Conservation (phyloP, 352 stramenopile species). For the Globisporangium mamillatum region DNA sequence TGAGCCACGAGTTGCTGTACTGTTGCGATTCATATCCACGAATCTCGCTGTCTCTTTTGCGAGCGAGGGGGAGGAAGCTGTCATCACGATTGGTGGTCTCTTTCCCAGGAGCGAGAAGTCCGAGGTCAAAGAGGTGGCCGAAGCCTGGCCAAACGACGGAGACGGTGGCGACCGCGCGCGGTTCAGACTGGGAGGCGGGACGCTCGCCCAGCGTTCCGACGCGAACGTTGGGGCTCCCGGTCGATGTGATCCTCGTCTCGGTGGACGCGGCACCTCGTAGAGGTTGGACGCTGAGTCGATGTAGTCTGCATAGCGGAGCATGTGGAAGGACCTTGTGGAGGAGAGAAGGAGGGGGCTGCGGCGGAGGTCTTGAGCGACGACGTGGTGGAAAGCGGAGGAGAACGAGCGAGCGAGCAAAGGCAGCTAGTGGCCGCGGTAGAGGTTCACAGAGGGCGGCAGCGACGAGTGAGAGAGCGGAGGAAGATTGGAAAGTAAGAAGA, state of each 20-base stretch:
- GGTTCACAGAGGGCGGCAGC: too few relatives aligned
- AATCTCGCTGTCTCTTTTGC: background rate
- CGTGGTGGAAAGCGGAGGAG: background rate
- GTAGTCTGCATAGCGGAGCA: conserved; percentile 15
- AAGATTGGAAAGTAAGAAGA: background rate
- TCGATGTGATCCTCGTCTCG: conserved; percentile 28
- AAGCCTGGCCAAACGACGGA: background rate
- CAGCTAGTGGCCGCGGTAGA: too few relatives aligned
- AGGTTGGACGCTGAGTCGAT: conserved; percentile 21
- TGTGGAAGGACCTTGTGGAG: background rate
- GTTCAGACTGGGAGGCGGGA: background rate
- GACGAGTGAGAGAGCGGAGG: background rate
- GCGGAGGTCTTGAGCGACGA: background rate
- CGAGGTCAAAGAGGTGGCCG: background rate
- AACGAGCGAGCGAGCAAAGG: background rate
- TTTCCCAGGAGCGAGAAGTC: background rate
- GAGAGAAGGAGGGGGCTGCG: background rate
- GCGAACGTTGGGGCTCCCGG: conserved; percentile 1
- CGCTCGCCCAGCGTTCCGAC: background rate
- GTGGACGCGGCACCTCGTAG: conserved; percentile 30
- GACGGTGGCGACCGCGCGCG: background rate
- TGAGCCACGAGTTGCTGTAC: background rate
- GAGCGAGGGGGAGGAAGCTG: background rate
- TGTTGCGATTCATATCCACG: background rate
- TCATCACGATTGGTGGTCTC: background rate